Conservation (phyloP, 1,139 yeast genomes). For the Blastobotrys petasosporus region DNA sequence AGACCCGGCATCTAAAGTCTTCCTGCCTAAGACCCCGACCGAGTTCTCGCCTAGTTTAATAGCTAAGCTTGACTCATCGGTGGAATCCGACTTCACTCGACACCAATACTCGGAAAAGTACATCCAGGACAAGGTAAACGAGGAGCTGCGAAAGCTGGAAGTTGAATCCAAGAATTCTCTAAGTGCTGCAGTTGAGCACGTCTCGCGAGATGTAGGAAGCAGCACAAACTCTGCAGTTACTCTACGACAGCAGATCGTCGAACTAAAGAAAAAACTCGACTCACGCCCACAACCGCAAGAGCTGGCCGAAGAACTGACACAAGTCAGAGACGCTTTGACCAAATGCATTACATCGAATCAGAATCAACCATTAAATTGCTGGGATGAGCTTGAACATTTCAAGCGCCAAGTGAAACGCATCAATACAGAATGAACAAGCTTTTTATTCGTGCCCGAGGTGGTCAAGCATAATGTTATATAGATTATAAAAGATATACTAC, state of each 20-base stretch:
- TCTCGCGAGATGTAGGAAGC: constrained; percentile 22
- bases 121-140: constrained; percentile 69
- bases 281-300: constrained; percentile 35
- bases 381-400: constrained; percentile 76
- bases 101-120: constrained; percentile 72
- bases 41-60: constrained; percentile 66
- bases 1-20: constrained; percentile 21
- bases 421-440: not conserved
- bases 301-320: constrained; percentile 35
- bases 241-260: constrained; percentile 24
- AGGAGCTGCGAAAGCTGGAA: constrained; percentile 59
- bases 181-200: constrained; percentile 36
- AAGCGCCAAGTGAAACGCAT: constrained; percentile 36
- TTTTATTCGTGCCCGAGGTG: not conserved
- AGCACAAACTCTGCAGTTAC: constrained; percentile 25
- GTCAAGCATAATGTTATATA: not conserved
- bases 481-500: not conserved
- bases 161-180: constrained; percentile 52
- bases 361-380: constrained; percentile 77
- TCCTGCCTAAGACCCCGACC: constrained; percentile 60
- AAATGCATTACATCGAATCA: constrained; percentile 63
- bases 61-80: constrained; percentile 62
- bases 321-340: constrained; percentile 53
- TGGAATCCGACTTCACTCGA: constrained; percentile 78
- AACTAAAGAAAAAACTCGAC: constrained; percentile 37